A percentile compares a stretch with the other conserved stretches of the same genome.
Evolutionary conservation across 2,329 filamentous ascomycete genomes (phyloP).

Genomic region (Penicillium frequentans): DNA sequence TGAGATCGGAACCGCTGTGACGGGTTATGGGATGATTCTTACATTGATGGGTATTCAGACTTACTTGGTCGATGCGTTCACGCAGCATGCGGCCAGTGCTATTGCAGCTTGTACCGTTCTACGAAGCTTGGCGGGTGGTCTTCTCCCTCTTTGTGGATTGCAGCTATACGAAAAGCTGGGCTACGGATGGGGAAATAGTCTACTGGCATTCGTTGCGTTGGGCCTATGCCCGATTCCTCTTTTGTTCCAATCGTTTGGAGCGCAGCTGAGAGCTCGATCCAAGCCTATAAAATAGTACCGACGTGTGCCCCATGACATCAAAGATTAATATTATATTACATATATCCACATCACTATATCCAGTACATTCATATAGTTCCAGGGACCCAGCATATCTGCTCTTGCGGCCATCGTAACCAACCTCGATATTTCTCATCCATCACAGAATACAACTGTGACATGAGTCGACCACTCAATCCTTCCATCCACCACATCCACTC

Average conservation of each 20-base stretch:
- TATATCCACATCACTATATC: not conserved
- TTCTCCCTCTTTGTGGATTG: constrained; percentile 59
- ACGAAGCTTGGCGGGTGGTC: constrained; percentile 51
- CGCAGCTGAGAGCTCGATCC: not conserved
- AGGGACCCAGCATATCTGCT: not conserved
- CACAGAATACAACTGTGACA: not conserved
- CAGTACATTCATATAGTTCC: not conserved
- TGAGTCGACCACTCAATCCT: not conserved
- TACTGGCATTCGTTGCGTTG: constrained; percentile 55
- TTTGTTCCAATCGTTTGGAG: not conserved
- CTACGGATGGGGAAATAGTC: constrained; percentile 59
- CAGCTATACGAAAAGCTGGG: constrained; percentile 61
- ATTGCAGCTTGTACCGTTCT: constrained; percentile 16
- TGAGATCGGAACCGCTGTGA: constrained; percentile 1
- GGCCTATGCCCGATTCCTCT: constrained; percentile 48
- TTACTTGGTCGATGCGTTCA: constrained; percentile 6
- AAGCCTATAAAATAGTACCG: not conserved
- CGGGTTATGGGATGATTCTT: not conserved
- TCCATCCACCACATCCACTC: constrained; percentile 6
- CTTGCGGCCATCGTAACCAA: not conserved
- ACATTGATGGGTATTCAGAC: constrained; percentile 6
- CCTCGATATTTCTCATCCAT: not conserved
- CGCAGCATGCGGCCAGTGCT: constrained; percentile 4
- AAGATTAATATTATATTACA: not conserved
- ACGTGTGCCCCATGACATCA: no score